Percentiles rank a stretch among this genome's conserved stretches.
These are phyloP conservation scores for Candida yuanshanica DNA, from an alignment of 805 yeast genomes.

Conservation along the genomic window DNA sequence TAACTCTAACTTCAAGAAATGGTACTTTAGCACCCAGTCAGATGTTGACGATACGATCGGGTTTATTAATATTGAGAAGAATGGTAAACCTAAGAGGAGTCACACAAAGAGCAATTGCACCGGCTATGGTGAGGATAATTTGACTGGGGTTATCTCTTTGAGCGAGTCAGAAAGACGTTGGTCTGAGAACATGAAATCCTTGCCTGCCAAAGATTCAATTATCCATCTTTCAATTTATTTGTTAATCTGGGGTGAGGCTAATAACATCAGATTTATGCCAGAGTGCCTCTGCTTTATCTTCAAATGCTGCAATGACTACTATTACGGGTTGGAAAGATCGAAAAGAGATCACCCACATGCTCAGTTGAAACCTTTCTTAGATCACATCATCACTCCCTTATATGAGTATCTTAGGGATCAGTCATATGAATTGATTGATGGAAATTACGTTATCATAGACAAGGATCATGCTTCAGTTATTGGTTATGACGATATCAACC, in stretches of 20 bases:
- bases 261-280: slow-evolving; percentile 80
- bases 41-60: slow-evolving; percentile 51
- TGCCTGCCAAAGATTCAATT: slow-evolving; percentile 48
- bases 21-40: slow-evolving; percentile 73
- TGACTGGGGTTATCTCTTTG: slow-evolving; percentile 18
- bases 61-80: slow-evolving; percentile 24
- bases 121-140: background rate
- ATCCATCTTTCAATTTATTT: slow-evolving; percentile 65
- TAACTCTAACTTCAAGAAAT: slow-evolving; percentile 61
- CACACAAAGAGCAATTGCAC: slow-evolving; percentile 5
- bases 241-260: slow-evolving; percentile 87
- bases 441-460: slow-evolving; percentile 40
- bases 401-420: slow-evolving; percentile 57
- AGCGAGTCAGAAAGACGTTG: slow-evolving; percentile 45
- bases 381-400: slow-evolving; percentile 69
- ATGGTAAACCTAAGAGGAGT: slow-evolving; percentile 20
- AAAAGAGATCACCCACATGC: slow-evolving; percentile 25
- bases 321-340: slow-evolving; percentile 39
- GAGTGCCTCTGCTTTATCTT: slow-evolving; percentile 82
- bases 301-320: slow-evolving; percentile 72
- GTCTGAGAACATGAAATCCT: slow-evolving; percentile 43
- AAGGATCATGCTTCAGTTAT: slow-evolving; percentile 64
- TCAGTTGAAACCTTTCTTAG: slow-evolving; percentile 41
- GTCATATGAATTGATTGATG: slow-evolving; percentile 40
- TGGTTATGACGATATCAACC: slow-evolving; percentile 90